These are phyloP conservation scores for Pyrenochaeta sp. DNA, from an alignment of 2,329 filamentous ascomycete genomes.

Conservation along the genomic window DNA sequence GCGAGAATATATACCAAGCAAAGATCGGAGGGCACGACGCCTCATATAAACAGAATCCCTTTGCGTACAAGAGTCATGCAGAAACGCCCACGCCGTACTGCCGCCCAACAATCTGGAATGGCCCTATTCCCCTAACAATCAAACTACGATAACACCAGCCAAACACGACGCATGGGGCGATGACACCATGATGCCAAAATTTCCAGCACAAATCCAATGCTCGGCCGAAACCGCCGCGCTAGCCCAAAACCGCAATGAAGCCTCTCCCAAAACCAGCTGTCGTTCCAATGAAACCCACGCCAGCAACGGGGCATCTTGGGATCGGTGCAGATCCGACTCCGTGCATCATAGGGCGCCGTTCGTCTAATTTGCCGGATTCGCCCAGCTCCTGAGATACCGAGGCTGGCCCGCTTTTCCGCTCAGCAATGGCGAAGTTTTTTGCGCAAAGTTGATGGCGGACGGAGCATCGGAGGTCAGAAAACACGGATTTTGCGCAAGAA, in stretches of 20 bases:
- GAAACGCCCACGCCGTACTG: background rate
- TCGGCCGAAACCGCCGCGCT: slow-evolving; percentile 15
- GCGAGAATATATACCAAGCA: slow-evolving; percentile 6
- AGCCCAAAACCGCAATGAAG: background rate
- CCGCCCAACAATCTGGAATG: slow-evolving; percentile 2
- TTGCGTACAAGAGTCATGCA: slow-evolving; percentile 4
- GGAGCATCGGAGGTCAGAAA: background rate
- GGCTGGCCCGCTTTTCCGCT: slow-evolving; percentile 1
- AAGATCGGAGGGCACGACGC: slow-evolving; percentile 8
- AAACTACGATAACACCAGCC: slow-evolving; percentile 7
- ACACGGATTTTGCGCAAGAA: no score
- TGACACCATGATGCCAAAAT: slow-evolving; percentile 25
- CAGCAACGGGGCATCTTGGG: no score
- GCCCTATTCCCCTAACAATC: background rate
- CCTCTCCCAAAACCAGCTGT: no score
- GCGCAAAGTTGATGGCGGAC: background rate
- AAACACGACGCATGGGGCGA: slow-evolving; percentile 9
- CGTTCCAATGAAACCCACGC: no score
- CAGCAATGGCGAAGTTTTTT: slow-evolving; percentile 1
- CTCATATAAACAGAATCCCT: slow-evolving; percentile 29
- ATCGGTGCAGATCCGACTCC: slow-evolving; percentile 11
- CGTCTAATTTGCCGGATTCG: background rate
- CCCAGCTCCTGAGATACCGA: slow-evolving; percentile 8
- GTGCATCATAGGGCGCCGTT: slow-evolving; percentile 7
- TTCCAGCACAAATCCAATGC: background rate